Evolutionary conservation across 768 basidiomycete genomes (phyloP), one percentile per base, ranked within the genome.

Genomic region (Lyophyllum shimeji): DNA sequence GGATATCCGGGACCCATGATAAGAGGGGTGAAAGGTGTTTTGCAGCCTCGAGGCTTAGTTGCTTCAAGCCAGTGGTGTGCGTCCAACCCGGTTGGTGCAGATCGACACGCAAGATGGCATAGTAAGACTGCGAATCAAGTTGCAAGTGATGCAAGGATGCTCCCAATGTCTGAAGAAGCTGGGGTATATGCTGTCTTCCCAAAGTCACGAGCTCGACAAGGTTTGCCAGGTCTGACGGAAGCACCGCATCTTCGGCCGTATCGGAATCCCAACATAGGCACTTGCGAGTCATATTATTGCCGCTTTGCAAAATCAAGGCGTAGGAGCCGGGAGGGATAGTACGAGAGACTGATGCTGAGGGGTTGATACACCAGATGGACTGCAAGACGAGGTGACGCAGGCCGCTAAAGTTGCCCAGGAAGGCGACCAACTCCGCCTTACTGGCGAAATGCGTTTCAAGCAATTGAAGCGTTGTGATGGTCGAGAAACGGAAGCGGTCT

Each of bases 21-120:
- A 72, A 61, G 45, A 70, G 60, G 6, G 66, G 60, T 0, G 71
- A 57, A 9, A 71, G 69, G 18, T 65, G 65, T 33, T 55, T 60
- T 7, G 71, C 63, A 6, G 67, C 70, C 15, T 67, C 68, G 0
- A 70, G 54, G 43, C 63, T 63, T 15, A 72, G 53, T 34, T 63
- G 59, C 34, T 59, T 61, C 20, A 72, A 60, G 8, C 56, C 52
- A 6, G 64, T 64, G 5, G 64, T 61, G 7, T 37, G 24, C 5
- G 65, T 65, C 1, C 69, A 58, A 40, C 71, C 64, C 23, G 70
- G 57, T 7, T 61, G 49, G 17, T 39, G 33, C 7, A 65, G 50
- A 2, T 21, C 20, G 7, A 40, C 37, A 29, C 66, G 61, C 11
- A 63, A 55, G 13, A n/a, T n/a, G n/a, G 43, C 37, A 12, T 52